These are phyloP conservation scores for Hypoxylon sp. DNA, from an alignment of 2,329 filamentous ascomycete genomes.

Conservation along the genomic window DNA sequence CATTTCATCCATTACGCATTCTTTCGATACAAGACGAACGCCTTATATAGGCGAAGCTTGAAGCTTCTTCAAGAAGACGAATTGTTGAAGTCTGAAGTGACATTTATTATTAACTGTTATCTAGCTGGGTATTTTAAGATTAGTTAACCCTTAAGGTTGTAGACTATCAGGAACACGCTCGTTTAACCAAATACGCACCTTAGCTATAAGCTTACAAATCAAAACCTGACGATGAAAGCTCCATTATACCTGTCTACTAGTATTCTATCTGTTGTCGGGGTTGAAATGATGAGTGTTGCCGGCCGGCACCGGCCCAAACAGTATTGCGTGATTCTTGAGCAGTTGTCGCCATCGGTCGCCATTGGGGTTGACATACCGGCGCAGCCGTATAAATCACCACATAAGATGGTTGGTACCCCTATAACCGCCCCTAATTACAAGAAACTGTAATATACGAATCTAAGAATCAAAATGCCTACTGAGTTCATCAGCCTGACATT, in stretches of 20 bases:
- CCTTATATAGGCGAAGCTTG: not conserved
- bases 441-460: conserved; percentile 12
- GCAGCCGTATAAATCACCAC: conserved; percentile 31
- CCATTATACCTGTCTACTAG: not conserved
- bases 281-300: conserved; percentile 28
- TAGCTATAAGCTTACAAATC: conserved; percentile 36
- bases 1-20: not conserved
- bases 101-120: not conserved
- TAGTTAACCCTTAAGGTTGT: not conserved
- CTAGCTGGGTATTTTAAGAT: not conserved
- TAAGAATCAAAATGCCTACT: conserved; percentile 55
- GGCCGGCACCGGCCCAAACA: conserved; percentile 39
- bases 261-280: conserved; percentile 20
- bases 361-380: conserved; percentile 24
- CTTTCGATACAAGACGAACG: not conserved
- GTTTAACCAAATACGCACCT: conserved; percentile 7
- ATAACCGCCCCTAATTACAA: conserved; percentile 1
- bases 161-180: not conserved
- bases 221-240: conserved; percentile 11
- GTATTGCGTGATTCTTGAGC: conserved; percentile 43
- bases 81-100: not conserved
- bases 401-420: not conserved
- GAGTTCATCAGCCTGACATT: conserved; percentile 72
- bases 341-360: conserved; percentile 42
- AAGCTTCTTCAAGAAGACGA: not conserved